phyloP scores from a whole-genome alignment of 768 basidiomycete genomes.

The Russula dissimulans region DNA sequence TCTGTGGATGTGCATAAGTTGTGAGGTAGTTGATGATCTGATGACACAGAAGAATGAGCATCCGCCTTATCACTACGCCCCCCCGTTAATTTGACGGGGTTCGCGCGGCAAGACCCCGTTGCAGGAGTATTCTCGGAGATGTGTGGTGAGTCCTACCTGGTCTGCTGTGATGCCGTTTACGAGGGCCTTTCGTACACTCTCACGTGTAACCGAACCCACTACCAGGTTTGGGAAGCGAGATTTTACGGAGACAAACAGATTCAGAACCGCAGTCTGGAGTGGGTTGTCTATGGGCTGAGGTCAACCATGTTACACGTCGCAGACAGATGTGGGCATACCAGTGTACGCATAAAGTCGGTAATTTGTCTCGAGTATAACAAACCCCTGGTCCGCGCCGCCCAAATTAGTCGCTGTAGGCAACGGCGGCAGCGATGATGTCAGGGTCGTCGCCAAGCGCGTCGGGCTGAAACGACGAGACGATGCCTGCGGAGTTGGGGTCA shows the following conservation, averaged over 20 bases:
- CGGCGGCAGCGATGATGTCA: conserved; percentile 84
- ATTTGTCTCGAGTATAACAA: conserved; percentile 96
- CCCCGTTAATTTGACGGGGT: background rate
- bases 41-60: conserved; percentile 1
- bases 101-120: background rate
- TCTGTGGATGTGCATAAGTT: conserved; percentile 94
- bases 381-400: conserved; percentile 64
- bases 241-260: conserved; percentile 86
- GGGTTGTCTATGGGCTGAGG: conserved; percentile 63
- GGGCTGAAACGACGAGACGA: conserved; percentile 82
- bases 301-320: background rate
- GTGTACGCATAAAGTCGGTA: conserved; percentile 98
- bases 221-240: conserved; percentile 95
- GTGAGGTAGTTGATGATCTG: conserved; percentile 94
- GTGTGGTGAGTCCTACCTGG: conserved; percentile 50
- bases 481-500: conserved; percentile 34
- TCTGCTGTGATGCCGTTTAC: conserved; percentile 93
- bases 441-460: conserved; percentile 86
- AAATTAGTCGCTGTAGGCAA: conserved; percentile 53
- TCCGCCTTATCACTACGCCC: background rate
- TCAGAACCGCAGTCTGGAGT: conserved; percentile 90
- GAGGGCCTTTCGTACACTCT: conserved; percentile 91
- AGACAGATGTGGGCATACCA: conserved; percentile 38
- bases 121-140: background rate
- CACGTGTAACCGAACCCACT: conserved; percentile 91